Evolutionary conservation across 2,329 filamentous ascomycete species (phyloP), one percentile per base, ranked within the genome.

Genomic region (Calycina marina): DNA sequence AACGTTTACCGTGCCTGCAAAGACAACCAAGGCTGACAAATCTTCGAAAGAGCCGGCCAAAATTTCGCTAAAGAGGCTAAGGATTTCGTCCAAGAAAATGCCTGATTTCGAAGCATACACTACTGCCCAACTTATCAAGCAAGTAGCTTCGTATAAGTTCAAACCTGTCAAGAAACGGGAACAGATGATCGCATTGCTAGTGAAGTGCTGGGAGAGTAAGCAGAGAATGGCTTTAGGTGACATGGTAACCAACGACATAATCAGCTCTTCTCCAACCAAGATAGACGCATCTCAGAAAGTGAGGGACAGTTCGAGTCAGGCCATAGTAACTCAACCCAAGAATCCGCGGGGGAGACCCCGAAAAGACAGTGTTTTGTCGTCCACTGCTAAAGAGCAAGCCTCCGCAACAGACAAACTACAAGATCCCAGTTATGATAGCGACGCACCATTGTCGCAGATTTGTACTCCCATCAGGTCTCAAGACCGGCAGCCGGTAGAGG

Each of bases 131-230:
- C 57, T 86, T 11, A 58, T 70, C 3, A 69, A 63, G 35, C 65
- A 77, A 45, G 57, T 86, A 27, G 57, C 65, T 4, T 60, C 62
- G 0, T 84, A 73, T 46, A 77, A 77, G 0, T 85, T 86, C 55
- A 86, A 85, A 48, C 60, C 74, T 1, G 59, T 85, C 17, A 81
- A 75, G 49, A 70, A 61, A 34, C 65, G 80, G 12, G 62, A 66
- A 30, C 70, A 71, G 6, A 83, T 82, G 75, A 73, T 86, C 38
- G 60, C 69, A 2, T 54, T 84, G 8, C 57, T 86, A 9, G 60
- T 79, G 31, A 68, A 73, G 46, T 85, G 81, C 51, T 85, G 79
- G 77, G 56, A 67, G 41, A 72, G 70, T 36, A 72, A 72, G 48
- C 56, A 63, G 20, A 38, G 44, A 31, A 35, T 40, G 14, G 49